phyloP scores from a whole-genome alignment of 441 rosid species.

The Sinapis alba region DNA sequence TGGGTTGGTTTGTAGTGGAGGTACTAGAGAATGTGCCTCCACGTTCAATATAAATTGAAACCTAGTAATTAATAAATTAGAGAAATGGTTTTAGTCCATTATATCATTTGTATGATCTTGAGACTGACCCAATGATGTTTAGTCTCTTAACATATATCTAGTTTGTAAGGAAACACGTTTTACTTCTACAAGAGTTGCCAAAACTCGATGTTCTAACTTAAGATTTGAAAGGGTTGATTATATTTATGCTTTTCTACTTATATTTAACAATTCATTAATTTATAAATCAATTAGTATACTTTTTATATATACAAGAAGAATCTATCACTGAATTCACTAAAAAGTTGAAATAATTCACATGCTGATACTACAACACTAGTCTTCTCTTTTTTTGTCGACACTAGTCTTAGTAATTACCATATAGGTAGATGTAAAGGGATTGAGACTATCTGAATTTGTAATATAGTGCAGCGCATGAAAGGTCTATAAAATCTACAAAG shows the following conservation, averaged over 20 bases:
- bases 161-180: conserved; percentile 1
- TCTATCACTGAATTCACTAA: conserved; percentile 30
- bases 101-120: neutral
- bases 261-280: neutral
- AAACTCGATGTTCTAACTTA: neutral
- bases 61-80: conserved; percentile 1
- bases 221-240: neutral
- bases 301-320: neutral
- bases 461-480: conserved; percentile 34
- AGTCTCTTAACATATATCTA: neutral
- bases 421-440: conserved; percentile 1
- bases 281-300: neutral
- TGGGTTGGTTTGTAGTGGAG: conserved; percentile 29
- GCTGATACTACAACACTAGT: conserved; percentile 25
- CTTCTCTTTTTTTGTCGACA: neutral
- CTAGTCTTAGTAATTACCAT: conserved; percentile 8
- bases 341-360: conserved; percentile 23
- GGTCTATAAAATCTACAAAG: conserved; percentile 21
- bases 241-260: neutral
- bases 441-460: conserved; percentile 6
- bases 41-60: conserved; percentile 15
- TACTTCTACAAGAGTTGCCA: neutral
- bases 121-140: neutral
- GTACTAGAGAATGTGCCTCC: conserved; percentile 24
- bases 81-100: neutral